Evolutionary conservation across 2,329 filamentous ascomycete genomes (phyloP).

Genomic region (Phaeosphaeria sp.): DNA sequence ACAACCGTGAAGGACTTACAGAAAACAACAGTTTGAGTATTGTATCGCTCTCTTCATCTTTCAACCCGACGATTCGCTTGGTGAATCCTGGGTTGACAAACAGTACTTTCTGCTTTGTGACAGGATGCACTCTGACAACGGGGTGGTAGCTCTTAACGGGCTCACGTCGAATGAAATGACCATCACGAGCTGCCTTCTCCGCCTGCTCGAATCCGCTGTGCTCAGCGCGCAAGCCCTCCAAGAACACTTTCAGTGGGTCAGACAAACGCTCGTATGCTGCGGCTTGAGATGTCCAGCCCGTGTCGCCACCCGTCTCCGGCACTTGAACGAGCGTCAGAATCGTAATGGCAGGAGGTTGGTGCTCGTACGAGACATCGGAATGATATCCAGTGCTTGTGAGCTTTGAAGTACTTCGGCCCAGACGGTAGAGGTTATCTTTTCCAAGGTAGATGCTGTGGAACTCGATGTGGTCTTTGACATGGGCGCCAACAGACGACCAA

Average conservation of each 20-base stretch:
- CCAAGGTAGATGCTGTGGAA: slow-evolving; percentile 33
- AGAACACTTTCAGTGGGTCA: slow-evolving; percentile 20
- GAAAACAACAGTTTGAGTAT: slow-evolving; percentile 75
- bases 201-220: slow-evolving; percentile 81
- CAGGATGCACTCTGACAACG: slow-evolving; percentile 77
- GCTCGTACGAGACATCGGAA: slow-evolving; percentile 57
- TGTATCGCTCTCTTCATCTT: slow-evolving; percentile 78
- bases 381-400: slow-evolving; percentile 57
- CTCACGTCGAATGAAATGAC: slow-evolving; percentile 43
- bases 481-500: slow-evolving; percentile 42
- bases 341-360: slow-evolving; percentile 56
- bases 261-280: slow-evolving; percentile 52
- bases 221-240: slow-evolving; percentile 73
- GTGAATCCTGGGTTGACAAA: slow-evolving; percentile 85
- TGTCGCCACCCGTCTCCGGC: slow-evolving; percentile 59
- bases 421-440: slow-evolving; percentile 32
- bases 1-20: slow-evolving; percentile 3
- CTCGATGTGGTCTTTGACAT: slow-evolving; percentile 35
- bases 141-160: slow-evolving; percentile 32
- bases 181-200: slow-evolving; percentile 59
- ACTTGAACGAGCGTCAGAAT: slow-evolving; percentile 58
- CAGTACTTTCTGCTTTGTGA: slow-evolving; percentile 78
- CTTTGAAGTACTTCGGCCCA: slow-evolving; percentile 24
- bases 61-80: slow-evolving; percentile 76
- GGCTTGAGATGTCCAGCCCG: slow-evolving; percentile 54